Evolutionary conservation across 352 stramenopile species (phyloP).

Genomic region (Globisporangium nunn): DNA sequence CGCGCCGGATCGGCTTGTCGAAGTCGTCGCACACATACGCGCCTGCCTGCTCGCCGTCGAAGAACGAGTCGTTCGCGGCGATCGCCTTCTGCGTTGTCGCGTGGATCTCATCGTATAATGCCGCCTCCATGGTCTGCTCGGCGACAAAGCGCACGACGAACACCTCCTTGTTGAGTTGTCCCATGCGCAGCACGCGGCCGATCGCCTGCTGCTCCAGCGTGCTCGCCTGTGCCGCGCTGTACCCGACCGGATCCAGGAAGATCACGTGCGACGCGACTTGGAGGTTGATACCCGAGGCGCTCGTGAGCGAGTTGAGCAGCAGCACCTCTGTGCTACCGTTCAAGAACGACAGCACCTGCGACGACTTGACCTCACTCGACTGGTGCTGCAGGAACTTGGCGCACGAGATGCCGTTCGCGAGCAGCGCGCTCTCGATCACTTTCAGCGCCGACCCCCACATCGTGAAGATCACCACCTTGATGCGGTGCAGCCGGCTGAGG

Average conservation of each 20-base stretch:
- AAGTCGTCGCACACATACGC: conserved; percentile 57
- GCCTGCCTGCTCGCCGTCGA: conserved; percentile 43
- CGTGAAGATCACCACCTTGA: conserved; percentile 79
- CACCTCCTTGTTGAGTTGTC: conserved; percentile 63
- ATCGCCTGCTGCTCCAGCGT: conserved; percentile 80
- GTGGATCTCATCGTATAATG: conserved; percentile 75
- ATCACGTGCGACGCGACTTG: conserved; percentile 79
- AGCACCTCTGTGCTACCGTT: conserved; percentile 58
- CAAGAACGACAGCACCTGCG: conserved; percentile 59
- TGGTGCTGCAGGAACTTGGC: conserved; percentile 72
- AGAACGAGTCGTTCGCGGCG: conserved; percentile 54
- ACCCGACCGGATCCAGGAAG: conserved; percentile 73
- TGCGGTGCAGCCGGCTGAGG: conserved; percentile 33
- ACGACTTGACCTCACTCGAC: conserved; percentile 71
- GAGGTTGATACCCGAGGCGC: conserved; percentile 80
- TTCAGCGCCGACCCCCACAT: conserved; percentile 69
- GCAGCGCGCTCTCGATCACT: conserved; percentile 56
- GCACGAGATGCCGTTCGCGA: conserved; percentile 43
- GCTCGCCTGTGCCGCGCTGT: conserved; percentile 59
- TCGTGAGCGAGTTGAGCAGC: conserved; percentile 75
- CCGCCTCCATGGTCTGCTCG: conserved; percentile 63
- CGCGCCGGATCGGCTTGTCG: conserved; percentile 34
- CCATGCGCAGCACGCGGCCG: conserved; percentile 80
- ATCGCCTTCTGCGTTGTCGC: conserved; percentile 28
- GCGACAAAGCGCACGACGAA: conserved; percentile 70